These are phyloP conservation scores for Omphalotus guepiniiformis DNA, from an alignment of 768 basidiomycete species.

Conservation along the genomic window DNA sequence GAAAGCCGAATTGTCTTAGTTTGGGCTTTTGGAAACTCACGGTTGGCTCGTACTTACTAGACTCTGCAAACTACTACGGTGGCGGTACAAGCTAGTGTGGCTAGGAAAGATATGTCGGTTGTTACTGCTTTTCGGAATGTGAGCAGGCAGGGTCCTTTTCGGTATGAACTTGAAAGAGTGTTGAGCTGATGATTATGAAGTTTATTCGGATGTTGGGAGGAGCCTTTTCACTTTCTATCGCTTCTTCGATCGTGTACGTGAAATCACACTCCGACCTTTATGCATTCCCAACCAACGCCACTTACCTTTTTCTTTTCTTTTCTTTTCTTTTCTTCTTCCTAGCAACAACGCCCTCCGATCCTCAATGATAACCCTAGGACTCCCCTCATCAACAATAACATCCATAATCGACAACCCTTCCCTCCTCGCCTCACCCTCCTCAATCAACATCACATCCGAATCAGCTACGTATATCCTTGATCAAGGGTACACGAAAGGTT, in stretches of 20 bases:
- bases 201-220: slow-evolving; percentile 70
- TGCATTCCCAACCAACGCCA: background rate
- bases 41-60: slow-evolving; percentile 20
- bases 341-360: slow-evolving; percentile 46
- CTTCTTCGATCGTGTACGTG: slow-evolving; percentile 50
- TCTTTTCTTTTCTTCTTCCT: background rate
- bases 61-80: slow-evolving; percentile 63
- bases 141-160: background rate
- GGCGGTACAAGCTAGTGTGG: slow-evolving; percentile 69
- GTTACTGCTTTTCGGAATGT: slow-evolving; percentile 41
- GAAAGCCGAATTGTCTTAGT: background rate
- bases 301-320: background rate
- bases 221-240: slow-evolving; percentile 60
- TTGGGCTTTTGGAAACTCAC: background rate
- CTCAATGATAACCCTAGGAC: slow-evolving; percentile 33
- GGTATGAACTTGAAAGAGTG: too few species aligned
- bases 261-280: background rate
- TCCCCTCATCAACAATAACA: slow-evolving; percentile 34
- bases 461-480: slow-evolving; percentile 29
- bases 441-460: slow-evolving; percentile 10
- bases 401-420: slow-evolving; percentile 47
- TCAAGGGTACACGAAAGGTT: slow-evolving; percentile 52
- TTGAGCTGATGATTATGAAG: slow-evolving; percentile 26
- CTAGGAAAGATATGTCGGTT: slow-evolving; percentile 69
- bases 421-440: slow-evolving; percentile 28